Base-by-base conservation (phyloP, 257 asterid genomes). In the Lycium barbarum region DNA sequence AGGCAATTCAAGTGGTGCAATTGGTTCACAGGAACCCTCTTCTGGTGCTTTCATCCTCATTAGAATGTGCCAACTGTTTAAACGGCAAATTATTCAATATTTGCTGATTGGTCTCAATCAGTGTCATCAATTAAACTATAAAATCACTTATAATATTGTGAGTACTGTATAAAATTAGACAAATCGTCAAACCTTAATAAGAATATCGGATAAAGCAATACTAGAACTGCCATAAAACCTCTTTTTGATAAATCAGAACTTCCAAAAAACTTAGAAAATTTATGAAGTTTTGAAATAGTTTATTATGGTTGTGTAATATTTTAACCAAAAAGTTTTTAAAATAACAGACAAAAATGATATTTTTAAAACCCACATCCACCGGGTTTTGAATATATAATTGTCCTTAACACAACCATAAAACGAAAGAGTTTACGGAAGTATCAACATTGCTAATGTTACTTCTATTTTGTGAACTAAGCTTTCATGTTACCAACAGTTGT, bases 1-100 rank as follows among this genome's bases (percentile, higher is more conserved):
- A 49, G 99, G 97, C 89, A 96, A 87, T 86, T 96, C 98, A 79
- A 93, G 84, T 45, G 98, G 97, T 63, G 97, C 96, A 89, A 95
- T 79, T 5, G 97, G 98, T 82, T 96, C 98, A 84, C 93, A 93
- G 55, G 88, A 85, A 78, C 93, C 95, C 79, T 90, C 90, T 84
- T 89, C 85, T 9, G 92, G 94, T 51, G 87, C 90, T 89, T 85
- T 95, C 98, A 95, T 95, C 87, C 97, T 90, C 97, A 95, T 91
- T 49, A 94, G 92, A 86, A 95, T 90, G 89, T 96, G 99, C 98
- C 98, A 96, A 82, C 98, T 95, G 89, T 12, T 90, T 72, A 26
- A 78, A 76, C 83, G 7, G 35, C 67, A 86, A n/a, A 83, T 80
- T 38, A 70, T 40, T 67, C 76, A 73, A 54, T 68, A 84, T 83